Evolutionary conservation across 2,329 filamentous ascomycete genomes (phyloP), one percentile per base, ranked within the genome.

Genomic region (Sclerotinia subarctica): DNA sequence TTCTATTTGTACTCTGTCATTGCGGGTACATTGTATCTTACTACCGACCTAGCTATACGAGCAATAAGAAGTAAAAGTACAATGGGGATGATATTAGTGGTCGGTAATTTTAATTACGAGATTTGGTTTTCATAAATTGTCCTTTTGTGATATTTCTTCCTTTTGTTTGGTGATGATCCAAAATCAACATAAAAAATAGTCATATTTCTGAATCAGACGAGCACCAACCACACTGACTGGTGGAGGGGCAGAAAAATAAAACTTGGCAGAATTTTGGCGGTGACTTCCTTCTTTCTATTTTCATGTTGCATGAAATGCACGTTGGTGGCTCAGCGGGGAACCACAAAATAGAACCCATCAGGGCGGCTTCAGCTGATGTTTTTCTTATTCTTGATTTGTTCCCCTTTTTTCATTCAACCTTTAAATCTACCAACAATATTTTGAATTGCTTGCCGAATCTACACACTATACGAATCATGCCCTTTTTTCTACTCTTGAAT

Each of bases 301-400:
- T 35, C 52, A 21, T n/a, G 29, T 54, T 59, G 38, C 56, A 60
- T 47, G 42, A 60, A 60, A 62, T 24, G 58, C 58, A 62, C 58
- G 44, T 62, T 62, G 51, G 58, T 62, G 58, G 44, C 58, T 62
- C 58, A 51, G 29, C 1, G 21, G 26, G 35, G 15, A 42, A 32
- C 44, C 58, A 49, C 19, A 47, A 32, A 35, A 35, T 35, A 8
- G 35, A 62, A 38, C 29, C 21, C 26, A 47, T 35, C 26, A 47
- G 7, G 6, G 54, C 54, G 19, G 19, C 52, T 38, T 62, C 24
- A 51, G 29, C 58, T 38, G 29, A 62, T 49, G 5, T 5, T 10
- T 8, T 15, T 29, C 17, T n/a, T 60, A 21, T 38, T 21, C 29
- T 19, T 53, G 24, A 32, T 53, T 53, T 7, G 10, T 47, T 13